phyloP scores from a whole-genome alignment of 805 yeast species.

The Yarrowia sp. region DNA sequence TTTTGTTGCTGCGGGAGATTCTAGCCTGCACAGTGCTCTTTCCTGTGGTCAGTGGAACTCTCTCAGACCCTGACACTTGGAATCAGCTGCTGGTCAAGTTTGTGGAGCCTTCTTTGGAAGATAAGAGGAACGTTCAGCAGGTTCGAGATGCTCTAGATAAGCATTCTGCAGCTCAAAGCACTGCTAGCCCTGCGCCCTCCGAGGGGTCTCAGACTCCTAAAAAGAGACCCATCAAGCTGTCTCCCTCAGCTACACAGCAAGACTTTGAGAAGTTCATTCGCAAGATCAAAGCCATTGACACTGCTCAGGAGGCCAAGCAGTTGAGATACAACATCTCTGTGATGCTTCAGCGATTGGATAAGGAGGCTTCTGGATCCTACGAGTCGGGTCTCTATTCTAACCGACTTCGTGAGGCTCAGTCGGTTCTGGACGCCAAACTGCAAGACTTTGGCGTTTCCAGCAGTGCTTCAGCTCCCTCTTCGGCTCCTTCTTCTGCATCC shows the following conservation, averaged over 20 bases:
- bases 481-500: constrained; percentile 3
- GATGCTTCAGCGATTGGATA: constrained; percentile 55
- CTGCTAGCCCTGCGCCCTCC: constrained; percentile 19
- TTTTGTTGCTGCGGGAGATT: constrained; percentile 65
- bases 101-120: constrained; percentile 70
- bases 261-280: constrained; percentile 55
- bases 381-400: constrained; percentile 13
- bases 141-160: constrained; percentile 72
- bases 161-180: constrained; percentile 53
- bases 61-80: constrained; percentile 78
- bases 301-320: constrained; percentile 58
- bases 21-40: constrained; percentile 62
- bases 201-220: constrained; percentile 39
- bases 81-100: constrained; percentile 67
- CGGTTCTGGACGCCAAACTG: constrained; percentile 5
- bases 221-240: constrained; percentile 47
- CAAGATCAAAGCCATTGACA: constrained; percentile 49
- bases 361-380: constrained; percentile 45
- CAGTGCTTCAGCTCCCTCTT: constrained; percentile 18
- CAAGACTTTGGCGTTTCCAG: constrained; percentile 11
- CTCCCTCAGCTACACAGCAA: constrained; percentile 53
- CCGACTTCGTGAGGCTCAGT: constrained; percentile 18
- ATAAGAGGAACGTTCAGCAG: constrained; percentile 74
- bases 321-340: constrained; percentile 57
- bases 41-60: constrained; percentile 57